Base-by-base conservation (phyloP, 2,329 filamentous ascomycete species). In the Chaetomium sp. region DNA sequence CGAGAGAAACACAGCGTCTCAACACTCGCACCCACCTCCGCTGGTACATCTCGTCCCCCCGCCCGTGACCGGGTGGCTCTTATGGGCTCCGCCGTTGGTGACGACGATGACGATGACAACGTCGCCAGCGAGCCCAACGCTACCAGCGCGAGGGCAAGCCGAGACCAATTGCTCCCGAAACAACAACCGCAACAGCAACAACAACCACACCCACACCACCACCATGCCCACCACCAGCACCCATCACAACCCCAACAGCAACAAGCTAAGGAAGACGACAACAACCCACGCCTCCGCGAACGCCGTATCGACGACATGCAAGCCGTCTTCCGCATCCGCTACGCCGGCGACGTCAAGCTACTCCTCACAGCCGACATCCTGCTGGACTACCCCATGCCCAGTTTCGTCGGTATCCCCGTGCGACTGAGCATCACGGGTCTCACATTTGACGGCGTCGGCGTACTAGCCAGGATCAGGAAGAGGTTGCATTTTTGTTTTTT, bases 331-430 rank as follows among this genome's bases (percentile, higher is more conserved):
- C 87, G 91, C 62, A 91, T 95, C 58, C 85, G 85, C 54, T 99
- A 99, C 71, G 82, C 86, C 2, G 94, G 94, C 36, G 88, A 96
- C 67, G 80, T 99, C 56, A 85, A 86, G 62, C 80, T 99, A 55
- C 89, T 91, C 59, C 78, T 99, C 49, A 97, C 94, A 32, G 91
- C 94, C 0, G 91, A 97, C 72, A 96, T 99, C 43, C 77, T 97
- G 36, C 84, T 99, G 37, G 94, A 99, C 72, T 99, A 99, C 69
- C 94, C 94, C 0, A 97, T 97, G 89, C 91, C 91, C 42, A 95
- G 89, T 74, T 99, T 99, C 67, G 92, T 97, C 2, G 91, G 91
- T 10, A 92, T 99, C 59, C 94, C 94, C 1, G 80, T 99, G 47
- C 92, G 94, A 70, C 79, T 99, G 33, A 96, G 92, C 69, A 95